Conservation (phyloP, 495 filamentous ascomycete species). For the Chaetomium cochliodes region DNA sequence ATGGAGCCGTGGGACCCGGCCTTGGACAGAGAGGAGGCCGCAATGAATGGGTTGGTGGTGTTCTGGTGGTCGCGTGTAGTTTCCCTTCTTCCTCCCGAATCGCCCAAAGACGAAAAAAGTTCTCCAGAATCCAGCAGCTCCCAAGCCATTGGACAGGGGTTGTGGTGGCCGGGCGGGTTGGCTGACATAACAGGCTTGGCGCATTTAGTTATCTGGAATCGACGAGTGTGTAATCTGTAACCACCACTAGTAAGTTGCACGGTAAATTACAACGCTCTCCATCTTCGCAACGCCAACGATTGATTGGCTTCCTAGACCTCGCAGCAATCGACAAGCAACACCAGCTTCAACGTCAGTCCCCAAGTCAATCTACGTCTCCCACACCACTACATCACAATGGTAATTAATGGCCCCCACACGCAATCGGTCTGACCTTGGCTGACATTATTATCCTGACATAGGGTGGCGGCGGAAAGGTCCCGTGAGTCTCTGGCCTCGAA, state of each 20-base stretch:
- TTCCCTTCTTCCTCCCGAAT: constrained; percentile 13
- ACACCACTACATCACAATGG: constrained; percentile 35
- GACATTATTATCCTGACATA: constrained; percentile 38
- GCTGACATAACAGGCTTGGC: constrained; percentile 29
- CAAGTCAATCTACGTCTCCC: constrained; percentile 23
- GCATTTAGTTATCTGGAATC: no score
- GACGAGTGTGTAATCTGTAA: no score
- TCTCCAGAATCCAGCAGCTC: constrained; percentile 31
- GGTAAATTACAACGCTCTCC: neutral
- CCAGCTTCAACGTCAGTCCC: constrained; percentile 10
- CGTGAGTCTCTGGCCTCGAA: constrained; percentile 58
- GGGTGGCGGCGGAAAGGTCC: constrained; percentile 81
- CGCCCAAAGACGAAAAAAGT: constrained; percentile 35
- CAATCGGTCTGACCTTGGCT: constrained; percentile 31
- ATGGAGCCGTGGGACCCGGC: neutral
- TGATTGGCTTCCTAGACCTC: constrained; percentile 3
- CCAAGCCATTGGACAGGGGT: constrained; percentile 29
- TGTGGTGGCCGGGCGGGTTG: constrained; percentile 9
- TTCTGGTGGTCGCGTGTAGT: constrained; percentile 18
- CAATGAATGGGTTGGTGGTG: constrained; percentile 15
- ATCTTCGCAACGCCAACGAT: no score
- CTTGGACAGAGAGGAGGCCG: neutral
- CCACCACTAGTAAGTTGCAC: neutral
- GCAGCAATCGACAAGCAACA: constrained; percentile 1
- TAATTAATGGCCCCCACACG: constrained; percentile 15